Evolutionary conservation across 495 filamentous ascomycete species (phyloP).

Genomic region (Talaromyces thailandensis): DNA sequence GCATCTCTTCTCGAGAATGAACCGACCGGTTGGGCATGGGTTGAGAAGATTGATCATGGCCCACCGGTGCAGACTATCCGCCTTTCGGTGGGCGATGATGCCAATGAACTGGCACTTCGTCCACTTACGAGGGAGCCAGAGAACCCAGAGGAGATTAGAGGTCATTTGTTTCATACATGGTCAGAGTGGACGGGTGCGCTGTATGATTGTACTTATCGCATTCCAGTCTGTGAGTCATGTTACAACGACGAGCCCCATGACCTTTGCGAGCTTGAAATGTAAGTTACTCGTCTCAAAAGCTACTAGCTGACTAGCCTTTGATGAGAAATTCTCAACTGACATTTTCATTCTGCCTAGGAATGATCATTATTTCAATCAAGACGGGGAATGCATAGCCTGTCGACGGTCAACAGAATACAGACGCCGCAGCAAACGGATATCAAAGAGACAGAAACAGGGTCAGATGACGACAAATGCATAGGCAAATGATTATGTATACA

Average conservation of each 20-base stretch:
- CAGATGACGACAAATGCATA: background rate
- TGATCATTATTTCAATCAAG: conserved; percentile 3
- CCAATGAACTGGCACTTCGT: background rate
- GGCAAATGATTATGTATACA: background rate
- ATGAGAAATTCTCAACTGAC: background rate
- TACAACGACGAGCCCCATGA: background rate
- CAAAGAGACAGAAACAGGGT: background rate
- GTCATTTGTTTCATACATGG: conserved; percentile 1
- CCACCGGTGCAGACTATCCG: background rate
- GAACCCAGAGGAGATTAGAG: background rate
- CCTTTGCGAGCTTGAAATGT: background rate
- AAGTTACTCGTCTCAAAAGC: background rate
- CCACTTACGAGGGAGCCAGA: background rate
- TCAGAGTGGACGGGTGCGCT: background rate
- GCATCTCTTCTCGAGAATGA: background rate
- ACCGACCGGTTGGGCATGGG: background rate
- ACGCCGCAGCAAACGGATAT: background rate
- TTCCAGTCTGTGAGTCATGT: background rate
- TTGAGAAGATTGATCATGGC: background rate
- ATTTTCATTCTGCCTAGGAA: background rate
- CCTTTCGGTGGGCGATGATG: background rate
- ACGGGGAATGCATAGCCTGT: conserved; percentile 2
- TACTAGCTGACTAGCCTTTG: background rate
- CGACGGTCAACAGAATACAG: background rate
- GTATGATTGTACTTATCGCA: conserved; percentile 3